Percentiles rank a stretch among this genome's conserved stretches.
Conservation (phyloP, 768 basidiomycete genomes). For the Lentinus tigrinus region DNA sequence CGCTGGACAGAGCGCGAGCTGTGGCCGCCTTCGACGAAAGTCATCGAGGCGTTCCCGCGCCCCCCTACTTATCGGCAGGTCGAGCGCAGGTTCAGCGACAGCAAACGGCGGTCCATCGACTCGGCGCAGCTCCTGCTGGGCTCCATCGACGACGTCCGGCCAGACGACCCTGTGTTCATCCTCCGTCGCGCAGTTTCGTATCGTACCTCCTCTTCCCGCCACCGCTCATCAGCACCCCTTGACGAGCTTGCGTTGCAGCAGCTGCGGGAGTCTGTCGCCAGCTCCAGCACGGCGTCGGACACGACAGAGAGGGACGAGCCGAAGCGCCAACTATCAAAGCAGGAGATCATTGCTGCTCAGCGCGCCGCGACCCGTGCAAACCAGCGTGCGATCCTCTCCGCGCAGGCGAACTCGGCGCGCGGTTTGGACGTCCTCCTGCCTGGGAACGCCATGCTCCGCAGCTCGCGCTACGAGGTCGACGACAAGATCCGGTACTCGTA, state of each 20-base stretch:
- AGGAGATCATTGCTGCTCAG: constrained; percentile 93
- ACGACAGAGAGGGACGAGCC: constrained; percentile 32
- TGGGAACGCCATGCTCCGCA: constrained; percentile 82
- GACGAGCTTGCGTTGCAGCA: constrained; percentile 82
- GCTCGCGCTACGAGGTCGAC: constrained; percentile 67
- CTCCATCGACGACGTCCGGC: constrained; percentile 66
- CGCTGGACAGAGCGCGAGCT: constrained; percentile 66
- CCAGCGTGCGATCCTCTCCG: constrained; percentile 80
- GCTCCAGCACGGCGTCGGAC: constrained; percentile 60
- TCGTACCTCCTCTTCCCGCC: constrained; percentile 65
- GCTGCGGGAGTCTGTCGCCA: constrained; percentile 58
- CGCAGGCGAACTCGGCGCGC: constrained; percentile 79
- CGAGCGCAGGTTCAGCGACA: constrained; percentile 57
- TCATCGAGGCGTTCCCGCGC: constrained; percentile 78
- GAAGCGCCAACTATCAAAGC: constrained; percentile 57
- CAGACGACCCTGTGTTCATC: constrained; percentile 87
- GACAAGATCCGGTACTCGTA: constrained; percentile 91
- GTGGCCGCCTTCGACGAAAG: constrained; percentile 66
- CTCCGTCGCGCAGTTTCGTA: constrained; percentile 81
- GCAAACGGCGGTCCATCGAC: constrained; percentile 87
- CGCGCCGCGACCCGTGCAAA: constrained; percentile 83
- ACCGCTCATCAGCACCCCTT: constrained; percentile 71
- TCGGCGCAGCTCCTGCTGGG: constrained; percentile 71
- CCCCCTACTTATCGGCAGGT: constrained; percentile 70
- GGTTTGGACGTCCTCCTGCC: constrained; percentile 89